phyloP scores from a whole-genome alignment of 192 early-diverging fungal genomes.

The Fimicolochytrium jonesii region DNA sequence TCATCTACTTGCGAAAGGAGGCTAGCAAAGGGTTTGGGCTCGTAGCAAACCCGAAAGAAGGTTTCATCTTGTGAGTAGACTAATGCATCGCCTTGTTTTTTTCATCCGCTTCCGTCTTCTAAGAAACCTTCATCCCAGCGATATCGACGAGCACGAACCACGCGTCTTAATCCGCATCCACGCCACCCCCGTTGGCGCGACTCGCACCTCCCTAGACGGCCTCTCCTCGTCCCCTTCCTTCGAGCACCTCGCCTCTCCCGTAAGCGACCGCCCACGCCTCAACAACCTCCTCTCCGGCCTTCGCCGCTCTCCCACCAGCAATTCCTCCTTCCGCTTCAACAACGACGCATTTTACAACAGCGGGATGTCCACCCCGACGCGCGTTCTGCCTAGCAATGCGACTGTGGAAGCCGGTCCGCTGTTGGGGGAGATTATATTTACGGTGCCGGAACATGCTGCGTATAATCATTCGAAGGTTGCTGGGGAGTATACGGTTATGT shows the following conservation, averaged over 20 bases:
- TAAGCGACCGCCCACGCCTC: neutral
- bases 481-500: constrained; percentile 12
- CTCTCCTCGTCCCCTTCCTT: constrained; percentile 14
- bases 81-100: no score
- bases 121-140: no score
- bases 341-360: neutral
- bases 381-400: neutral
- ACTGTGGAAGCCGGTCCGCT: constrained; percentile 6
- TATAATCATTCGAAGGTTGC: neutral
- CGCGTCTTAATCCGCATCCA: constrained; percentile 19
- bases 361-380: neutral
- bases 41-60: constrained; percentile 25
- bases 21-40: constrained; percentile 38
- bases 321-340: constrained; percentile 13
- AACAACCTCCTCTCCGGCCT: constrained; percentile 8
- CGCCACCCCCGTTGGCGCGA: neutral
- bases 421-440: constrained; percentile 15
- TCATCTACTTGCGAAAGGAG: constrained; percentile 20
- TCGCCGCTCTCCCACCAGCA: constrained; percentile 11
- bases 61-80: constrained; percentile 38
- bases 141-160: constrained; percentile 10
- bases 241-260: neutral
- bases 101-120: no score
- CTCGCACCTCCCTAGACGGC: neutral
- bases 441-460: neutral